phyloP scores from a whole-genome alignment of 768 basidiomycete species.

The Calocera cornea region DNA sequence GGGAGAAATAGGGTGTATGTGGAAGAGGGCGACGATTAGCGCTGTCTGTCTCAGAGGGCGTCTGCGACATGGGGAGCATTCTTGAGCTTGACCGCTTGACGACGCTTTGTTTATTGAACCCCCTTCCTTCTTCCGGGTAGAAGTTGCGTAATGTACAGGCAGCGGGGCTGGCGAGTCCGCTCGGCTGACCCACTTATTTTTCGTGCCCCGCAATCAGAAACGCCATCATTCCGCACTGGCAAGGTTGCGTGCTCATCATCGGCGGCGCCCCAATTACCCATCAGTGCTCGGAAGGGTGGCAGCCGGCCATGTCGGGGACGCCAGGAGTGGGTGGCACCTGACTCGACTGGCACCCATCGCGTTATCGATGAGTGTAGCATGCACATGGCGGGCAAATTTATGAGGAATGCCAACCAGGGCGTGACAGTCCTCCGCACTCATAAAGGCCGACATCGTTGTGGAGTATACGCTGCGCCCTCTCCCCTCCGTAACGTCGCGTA shows the following conservation, averaged over 20 bases:
- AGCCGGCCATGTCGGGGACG: not conserved
- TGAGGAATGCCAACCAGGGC: not conserved
- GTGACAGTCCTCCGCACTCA: not conserved
- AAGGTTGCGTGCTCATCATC: not conserved
- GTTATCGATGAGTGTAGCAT: not conserved
- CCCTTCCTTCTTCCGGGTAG: not conserved
- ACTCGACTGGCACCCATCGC: not conserved
- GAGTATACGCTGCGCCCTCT: not conserved
- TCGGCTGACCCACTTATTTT: not conserved
- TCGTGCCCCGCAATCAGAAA: conserved; percentile 1
- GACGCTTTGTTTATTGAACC: not conserved
- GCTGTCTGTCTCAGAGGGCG: not conserved
- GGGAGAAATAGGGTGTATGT: not conserved
- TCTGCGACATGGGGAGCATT: not conserved
- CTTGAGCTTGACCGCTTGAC: not conserved
- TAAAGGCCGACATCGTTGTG: not conserved
- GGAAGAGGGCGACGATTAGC: not conserved
- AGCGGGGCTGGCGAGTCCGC: not conserved
- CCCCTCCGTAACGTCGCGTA: not conserved
- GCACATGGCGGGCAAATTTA: conserved; percentile 1
- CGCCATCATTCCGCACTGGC: conserved; percentile 1
- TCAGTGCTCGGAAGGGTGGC: not conserved
- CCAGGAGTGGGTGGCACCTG: not conserved
- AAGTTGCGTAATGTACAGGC: not conserved
- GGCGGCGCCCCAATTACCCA: not conserved